Evolutionary conservation across 2,329 filamentous ascomycete species (phyloP), one percentile per base, ranked within the genome.

Genomic region (Phoma sp.): DNA sequence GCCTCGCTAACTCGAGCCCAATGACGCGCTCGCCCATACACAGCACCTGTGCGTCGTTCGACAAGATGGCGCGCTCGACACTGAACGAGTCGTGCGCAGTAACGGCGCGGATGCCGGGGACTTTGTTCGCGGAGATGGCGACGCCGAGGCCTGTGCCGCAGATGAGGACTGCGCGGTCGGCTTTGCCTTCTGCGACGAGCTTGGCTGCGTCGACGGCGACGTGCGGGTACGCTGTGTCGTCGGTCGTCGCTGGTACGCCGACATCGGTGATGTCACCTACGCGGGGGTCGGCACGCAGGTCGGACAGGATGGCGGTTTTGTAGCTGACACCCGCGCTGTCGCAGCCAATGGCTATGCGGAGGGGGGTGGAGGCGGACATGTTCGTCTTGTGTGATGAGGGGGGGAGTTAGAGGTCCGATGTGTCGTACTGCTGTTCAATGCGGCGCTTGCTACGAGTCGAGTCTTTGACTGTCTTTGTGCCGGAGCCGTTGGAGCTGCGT

Each of bases 61-160:
- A 92, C 68, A 94, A 77, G 10, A 96, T 84, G 19, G 89, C 87
- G 44, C 91, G 80, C 82, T 96, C 91, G 6, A 96, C 90, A 51
- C 84, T 88, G 80, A 93, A 96, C 63, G 87, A 88, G 73, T 96
- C 92, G 74, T 96, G 92, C 1, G 92, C 92, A 5, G 91, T 96
- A 17, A 96, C 92, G n/a, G 92, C 92, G 22, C 91, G 82, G 58
- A 96, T 86, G 6, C 91, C 91, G 52, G 87, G 88, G 61, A 96
- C 86, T 76, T 96, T 96, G 82, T 96, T 96, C 63, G 92, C 92
- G n/a, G 85, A 80, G 72, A 96, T 96, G 66, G 92, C 91, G 7
- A 96, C 92, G 19, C 92, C 92, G 7, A 96, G 83, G 0, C 92
- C 92, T 0, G 92, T 96, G 2, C 92, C 91, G 78, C 91, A 96